Conservation (phyloP, 768 basidiomycete genomes). For the Russula lepida region DNA sequence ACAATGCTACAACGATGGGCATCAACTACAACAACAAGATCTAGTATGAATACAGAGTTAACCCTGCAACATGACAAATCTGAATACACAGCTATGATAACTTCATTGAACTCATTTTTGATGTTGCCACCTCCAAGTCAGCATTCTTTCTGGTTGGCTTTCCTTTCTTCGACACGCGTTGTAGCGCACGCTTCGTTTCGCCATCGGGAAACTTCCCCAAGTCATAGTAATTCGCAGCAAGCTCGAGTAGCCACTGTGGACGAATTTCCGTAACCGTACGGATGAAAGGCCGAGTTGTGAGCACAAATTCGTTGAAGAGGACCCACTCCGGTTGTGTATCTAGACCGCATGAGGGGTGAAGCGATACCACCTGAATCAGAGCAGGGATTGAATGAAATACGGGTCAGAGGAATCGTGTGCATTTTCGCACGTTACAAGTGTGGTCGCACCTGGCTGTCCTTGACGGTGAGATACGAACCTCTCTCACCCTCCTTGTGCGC, state of each 20-base stretch:
- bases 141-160: background rate
- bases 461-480: constrained; percentile 80
- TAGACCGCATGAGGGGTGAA: constrained; percentile 85
- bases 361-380: constrained; percentile 45
- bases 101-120: background rate
- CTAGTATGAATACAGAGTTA: background rate
- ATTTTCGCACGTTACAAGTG: background rate
- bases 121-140: background rate
- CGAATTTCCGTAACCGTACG: constrained; percentile 86
- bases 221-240: constrained; percentile 63
- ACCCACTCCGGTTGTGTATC: constrained; percentile 90
- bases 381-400: constrained; percentile 47
- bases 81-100: background rate
- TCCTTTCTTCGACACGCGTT: constrained; percentile 9
- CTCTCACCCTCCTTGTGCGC: constrained; percentile 93
- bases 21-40: background rate
- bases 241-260: constrained; percentile 76
- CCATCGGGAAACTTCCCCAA: constrained; percentile 52
- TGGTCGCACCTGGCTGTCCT: constrained; percentile 76
- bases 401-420: background rate
- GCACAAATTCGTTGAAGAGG: constrained; percentile 87
- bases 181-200: constrained; percentile 52
- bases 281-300: constrained; percentile 84
- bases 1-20: background rate
- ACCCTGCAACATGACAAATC: background rate